phyloP scores from a whole-genome alignment of 1,284 basidiomycete genomes.

The Athelia sp. region DNA sequence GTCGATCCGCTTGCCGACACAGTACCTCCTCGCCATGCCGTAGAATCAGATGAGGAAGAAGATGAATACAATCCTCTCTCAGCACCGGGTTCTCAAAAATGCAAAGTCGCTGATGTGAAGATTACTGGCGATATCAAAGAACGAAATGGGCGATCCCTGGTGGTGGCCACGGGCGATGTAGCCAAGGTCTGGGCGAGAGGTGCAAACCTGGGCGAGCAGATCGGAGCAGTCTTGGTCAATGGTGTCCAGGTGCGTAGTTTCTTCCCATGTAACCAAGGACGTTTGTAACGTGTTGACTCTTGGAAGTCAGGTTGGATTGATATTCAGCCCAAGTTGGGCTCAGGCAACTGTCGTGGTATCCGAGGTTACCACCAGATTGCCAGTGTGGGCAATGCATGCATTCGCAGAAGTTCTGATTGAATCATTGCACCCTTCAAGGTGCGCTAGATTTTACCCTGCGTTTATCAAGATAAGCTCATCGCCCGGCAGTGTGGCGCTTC shows the following conservation, averaged over 20 bases:
- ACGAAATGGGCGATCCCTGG: constrained; percentile 21
- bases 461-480: constrained; percentile 1
- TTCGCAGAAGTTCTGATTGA: constrained; percentile 42
- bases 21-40: constrained; percentile 51
- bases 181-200: constrained; percentile 48
- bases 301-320: constrained; percentile 40
- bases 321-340: constrained; percentile 48
- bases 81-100: constrained; percentile 10
- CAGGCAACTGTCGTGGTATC: constrained; percentile 44
- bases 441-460: constrained; percentile 5
- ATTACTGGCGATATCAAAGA: constrained; percentile 29
- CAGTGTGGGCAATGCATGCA: constrained; percentile 43
- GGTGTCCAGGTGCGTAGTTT: constrained; percentile 35
- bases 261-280: constrained; percentile 1
- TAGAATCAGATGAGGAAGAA: constrained; percentile 66
- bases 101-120: constrained; percentile 27
- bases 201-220: constrained; percentile 45
- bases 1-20: constrained; percentile 51
- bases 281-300: background rate
- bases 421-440: constrained; percentile 45
- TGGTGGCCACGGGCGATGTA: constrained; percentile 42
- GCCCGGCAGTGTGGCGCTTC: constrained; percentile 35
- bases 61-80: constrained; percentile 49
- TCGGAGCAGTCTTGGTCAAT: constrained; percentile 41
- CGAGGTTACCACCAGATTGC: constrained; percentile 44